Evolutionary conservation across 306 rosid genomes (phyloP).

Genomic region (Cucurbita argyrosperma): DNA sequence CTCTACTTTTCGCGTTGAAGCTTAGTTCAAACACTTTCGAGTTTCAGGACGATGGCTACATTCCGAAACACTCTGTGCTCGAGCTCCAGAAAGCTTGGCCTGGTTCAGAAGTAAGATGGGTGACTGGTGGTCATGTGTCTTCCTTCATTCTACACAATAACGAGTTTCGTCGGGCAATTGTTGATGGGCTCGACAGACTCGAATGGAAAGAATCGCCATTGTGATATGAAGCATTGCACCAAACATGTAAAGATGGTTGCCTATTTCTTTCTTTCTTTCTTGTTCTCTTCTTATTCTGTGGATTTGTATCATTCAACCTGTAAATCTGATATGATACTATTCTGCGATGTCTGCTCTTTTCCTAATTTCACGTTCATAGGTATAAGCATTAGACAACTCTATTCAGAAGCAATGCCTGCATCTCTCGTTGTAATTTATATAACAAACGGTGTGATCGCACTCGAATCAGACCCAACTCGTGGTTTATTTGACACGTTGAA

Average conservation of each 20-base stretch:
- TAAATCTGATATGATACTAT: background rate
- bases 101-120: slow-evolving; percentile 97
- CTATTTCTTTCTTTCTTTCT: background rate
- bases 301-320: slow-evolving; percentile 11
- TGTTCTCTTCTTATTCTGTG: slow-evolving; percentile 6
- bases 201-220: slow-evolving; percentile 59
- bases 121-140: slow-evolving; percentile 88
- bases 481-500: no score
- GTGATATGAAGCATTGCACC: slow-evolving; percentile 17
- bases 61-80: slow-evolving; percentile 73
- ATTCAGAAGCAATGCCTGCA: no score
- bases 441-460: no score
- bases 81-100: slow-evolving; percentile 96
- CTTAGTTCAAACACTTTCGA: background rate
- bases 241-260: background rate
- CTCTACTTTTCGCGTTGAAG: background rate
- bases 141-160: slow-evolving; percentile 81
- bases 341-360: background rate
- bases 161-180: slow-evolving; percentile 70
- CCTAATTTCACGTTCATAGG: background rate
- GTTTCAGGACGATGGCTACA: slow-evolving; percentile 81
- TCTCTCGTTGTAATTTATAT: no score
- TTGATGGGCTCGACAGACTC: slow-evolving; percentile 61
- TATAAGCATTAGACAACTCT: background rate
- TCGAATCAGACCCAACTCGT: no score